Evolutionary conservation across 73 alveolate genomes (phyloP).

Genomic region (Stentor roeselii): DNA sequence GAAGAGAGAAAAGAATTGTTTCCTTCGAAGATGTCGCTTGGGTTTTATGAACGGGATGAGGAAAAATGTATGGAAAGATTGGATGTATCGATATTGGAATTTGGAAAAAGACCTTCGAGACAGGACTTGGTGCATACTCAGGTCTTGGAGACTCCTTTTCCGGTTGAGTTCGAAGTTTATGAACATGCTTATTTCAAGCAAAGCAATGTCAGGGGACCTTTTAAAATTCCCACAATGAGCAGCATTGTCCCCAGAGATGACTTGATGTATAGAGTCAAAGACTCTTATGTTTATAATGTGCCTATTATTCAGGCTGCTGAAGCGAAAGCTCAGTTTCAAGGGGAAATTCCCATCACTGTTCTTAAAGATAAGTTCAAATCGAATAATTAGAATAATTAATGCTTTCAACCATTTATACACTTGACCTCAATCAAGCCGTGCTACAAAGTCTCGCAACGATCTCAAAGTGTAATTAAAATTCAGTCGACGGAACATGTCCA

Average conservation of each 20-base stretch:
- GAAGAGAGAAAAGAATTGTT: neutral
- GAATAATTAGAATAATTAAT: neutral
- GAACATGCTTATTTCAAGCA: slow-evolving; percentile 8
- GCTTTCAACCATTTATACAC: neutral
- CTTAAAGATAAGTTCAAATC: neutral
- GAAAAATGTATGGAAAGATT: neutral
- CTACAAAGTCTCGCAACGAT: slow-evolving; percentile 20
- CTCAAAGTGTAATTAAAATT: slow-evolving; percentile 5
- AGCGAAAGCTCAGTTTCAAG: neutral
- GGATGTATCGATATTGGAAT: neutral
- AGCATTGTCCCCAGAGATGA: neutral
- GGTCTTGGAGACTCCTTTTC: neutral
- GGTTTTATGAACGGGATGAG: slow-evolving; percentile 8
- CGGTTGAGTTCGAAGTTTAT: neutral
- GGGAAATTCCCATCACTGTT: neutral
- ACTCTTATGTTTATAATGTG: slow-evolving; percentile 3
- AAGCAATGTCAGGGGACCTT: slow-evolving; percentile 21
- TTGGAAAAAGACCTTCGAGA: neutral
- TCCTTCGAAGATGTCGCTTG: neutral
- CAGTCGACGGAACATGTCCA: slow-evolving; percentile 57
- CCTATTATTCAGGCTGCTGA: neutral
- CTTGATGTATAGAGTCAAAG: slow-evolving; percentile 5
- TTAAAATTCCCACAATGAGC: neutral
- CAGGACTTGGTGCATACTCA: neutral
- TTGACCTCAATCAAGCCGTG: slow-evolving; percentile 18